Percentiles rank a stretch among this genome's conserved stretches.
These are phyloP conservation scores for Suillus placidus DNA, from an alignment of 768 basidiomycete species.

Conservation along the genomic window DNA sequence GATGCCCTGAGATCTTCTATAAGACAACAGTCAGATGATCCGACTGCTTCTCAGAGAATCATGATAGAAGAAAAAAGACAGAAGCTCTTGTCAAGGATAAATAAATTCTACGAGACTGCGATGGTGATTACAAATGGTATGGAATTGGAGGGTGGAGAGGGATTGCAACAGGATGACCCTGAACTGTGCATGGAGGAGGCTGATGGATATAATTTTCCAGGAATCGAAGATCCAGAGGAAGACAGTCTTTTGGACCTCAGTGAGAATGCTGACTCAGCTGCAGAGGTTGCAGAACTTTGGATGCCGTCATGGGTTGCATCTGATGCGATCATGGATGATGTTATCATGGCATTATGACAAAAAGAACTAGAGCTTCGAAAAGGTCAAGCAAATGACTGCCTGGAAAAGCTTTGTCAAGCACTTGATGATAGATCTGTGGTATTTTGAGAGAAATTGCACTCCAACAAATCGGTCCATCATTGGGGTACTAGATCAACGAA, in stretches of 20 bases:
- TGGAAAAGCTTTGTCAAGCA: slow-evolving; percentile 9
- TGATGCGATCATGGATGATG: neutral
- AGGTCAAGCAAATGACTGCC: slow-evolving; percentile 13
- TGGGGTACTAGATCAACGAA: slow-evolving; percentile 5
- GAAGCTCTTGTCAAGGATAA: neutral
- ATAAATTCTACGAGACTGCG: neutral
- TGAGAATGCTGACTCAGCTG: neutral
- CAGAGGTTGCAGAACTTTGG: slow-evolving; percentile 4
- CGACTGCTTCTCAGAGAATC: slow-evolving; percentile 7
- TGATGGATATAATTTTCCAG: neutral
- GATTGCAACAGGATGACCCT: neutral
- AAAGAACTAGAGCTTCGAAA: slow-evolving; percentile 10
- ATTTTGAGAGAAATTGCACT: slow-evolving; percentile 9
- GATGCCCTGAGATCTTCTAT: slow-evolving; percentile 4
- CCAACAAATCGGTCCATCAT: neutral
- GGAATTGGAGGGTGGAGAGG: neutral
- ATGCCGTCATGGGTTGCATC: slow-evolving; percentile 9
- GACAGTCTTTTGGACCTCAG: neutral
- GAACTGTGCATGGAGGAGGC: neutral
- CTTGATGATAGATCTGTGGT: slow-evolving; percentile 12
- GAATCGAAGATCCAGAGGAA: neutral
- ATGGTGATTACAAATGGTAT: neutral
- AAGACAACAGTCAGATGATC: neutral
- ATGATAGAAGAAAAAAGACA: slow-evolving; percentile 6
- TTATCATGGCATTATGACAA: neutral